These are phyloP conservation scores for Hansenula lynferdii DNA, from an alignment of 1,139 yeast species.

Conservation along the genomic window DNA sequence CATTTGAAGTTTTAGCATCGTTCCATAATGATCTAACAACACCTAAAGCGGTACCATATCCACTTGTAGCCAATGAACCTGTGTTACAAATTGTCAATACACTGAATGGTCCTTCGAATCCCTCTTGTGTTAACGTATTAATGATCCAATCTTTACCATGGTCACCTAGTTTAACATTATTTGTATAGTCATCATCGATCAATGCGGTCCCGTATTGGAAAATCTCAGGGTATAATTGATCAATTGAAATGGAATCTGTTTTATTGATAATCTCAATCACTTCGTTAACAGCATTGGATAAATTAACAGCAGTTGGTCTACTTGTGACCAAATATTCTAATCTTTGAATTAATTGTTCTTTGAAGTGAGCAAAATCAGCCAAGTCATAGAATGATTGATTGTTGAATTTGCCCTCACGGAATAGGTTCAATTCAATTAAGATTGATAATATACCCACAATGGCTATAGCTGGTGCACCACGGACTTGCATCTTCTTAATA, in stretches of 20 bases:
- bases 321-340: slow-evolving; percentile 69
- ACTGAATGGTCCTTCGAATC: slow-evolving; percentile 62
- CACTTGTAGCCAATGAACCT: slow-evolving; percentile 93
- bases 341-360: slow-evolving; percentile 34
- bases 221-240: slow-evolving; percentile 35
- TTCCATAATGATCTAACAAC: slow-evolving; percentile 70
- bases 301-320: slow-evolving; percentile 94
- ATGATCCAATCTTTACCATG: slow-evolving; percentile 73
- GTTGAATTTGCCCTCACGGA: slow-evolving; percentile 20
- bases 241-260: slow-evolving; percentile 20
- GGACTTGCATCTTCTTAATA: slow-evolving; percentile 85
- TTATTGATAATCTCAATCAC: slow-evolving; percentile 37
- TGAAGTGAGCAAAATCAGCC: slow-evolving; percentile 24
- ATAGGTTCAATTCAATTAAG: slow-evolving; percentile 56
- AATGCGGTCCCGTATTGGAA: slow-evolving; percentile 51
- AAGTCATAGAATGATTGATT: slow-evolving; percentile 30
- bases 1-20: slow-evolving; percentile 28
- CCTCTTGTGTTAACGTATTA: slow-evolving; percentile 39
- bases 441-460: slow-evolving; percentile 86
- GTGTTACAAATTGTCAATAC: slow-evolving; percentile 85
- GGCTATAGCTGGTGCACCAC: slow-evolving; percentile 99
- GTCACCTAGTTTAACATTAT: slow-evolving; percentile 73
- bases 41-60: slow-evolving; percentile 96
- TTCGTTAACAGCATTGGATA: slow-evolving; percentile 70
- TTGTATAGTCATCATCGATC: slow-evolving; percentile 70